Evolutionary conservation across 2,329 filamentous ascomycete genomes (phyloP).

Genomic region (Pseudogymnoascus sp.): DNA sequence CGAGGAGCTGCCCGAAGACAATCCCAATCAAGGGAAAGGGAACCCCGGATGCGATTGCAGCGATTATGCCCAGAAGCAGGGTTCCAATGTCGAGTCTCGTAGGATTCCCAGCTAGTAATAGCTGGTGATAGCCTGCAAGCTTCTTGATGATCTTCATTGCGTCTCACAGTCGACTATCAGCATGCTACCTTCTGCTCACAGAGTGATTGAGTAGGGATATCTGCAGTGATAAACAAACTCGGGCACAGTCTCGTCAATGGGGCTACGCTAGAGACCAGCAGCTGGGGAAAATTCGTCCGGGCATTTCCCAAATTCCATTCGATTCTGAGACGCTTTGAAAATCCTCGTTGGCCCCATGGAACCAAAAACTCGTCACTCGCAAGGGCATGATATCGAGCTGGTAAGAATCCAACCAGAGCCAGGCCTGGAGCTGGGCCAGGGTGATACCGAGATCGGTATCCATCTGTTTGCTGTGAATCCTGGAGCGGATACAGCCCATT

Average conservation of each 20-base stretch:
- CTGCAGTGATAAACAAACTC: neutral
- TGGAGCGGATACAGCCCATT: neutral
- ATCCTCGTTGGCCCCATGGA: neutral
- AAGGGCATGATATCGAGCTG: neutral
- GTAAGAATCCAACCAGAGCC: neutral
- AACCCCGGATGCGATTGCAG: conserved; percentile 46
- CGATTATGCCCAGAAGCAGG: conserved; percentile 31
- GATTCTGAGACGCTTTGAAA: neutral
- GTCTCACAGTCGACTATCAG: neutral
- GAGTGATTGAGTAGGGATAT: neutral
- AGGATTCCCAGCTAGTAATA: conserved; percentile 31
- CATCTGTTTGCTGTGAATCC: conserved; percentile 12
- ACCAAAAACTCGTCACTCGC: neutral
- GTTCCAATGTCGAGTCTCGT: conserved; percentile 26
- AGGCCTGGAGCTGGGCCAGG: conserved; percentile 13
- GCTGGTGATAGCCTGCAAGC: conserved; percentile 28
- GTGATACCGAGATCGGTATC: conserved; percentile 17
- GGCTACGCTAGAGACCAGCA: neutral
- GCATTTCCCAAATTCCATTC: neutral
- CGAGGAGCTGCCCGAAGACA: conserved; percentile 53
- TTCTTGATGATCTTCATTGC: conserved; percentile 26
- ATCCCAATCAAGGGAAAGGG: conserved; percentile 56
- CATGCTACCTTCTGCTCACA: neutral
- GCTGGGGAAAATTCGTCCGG: neutral
- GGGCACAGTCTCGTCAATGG: neutral